Evolutionary conservation across 2,329 filamentous ascomycete species (phyloP), one percentile per base, ranked within the genome.

Genomic region (Madurella mycetomatis): DNA sequence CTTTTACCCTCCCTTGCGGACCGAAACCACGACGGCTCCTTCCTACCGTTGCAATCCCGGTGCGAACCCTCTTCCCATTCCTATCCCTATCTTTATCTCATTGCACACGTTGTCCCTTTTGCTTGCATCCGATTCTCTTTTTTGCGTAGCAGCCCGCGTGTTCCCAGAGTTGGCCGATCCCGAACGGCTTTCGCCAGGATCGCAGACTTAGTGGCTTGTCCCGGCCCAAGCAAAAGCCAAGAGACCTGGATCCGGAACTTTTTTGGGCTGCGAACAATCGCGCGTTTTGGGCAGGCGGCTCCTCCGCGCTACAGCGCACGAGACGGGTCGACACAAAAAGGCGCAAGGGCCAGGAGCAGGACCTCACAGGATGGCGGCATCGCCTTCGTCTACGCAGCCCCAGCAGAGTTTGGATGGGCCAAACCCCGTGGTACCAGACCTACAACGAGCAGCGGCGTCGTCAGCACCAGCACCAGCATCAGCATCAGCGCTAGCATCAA

Each of bases 391-490:
- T 15, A 5, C 34, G 34, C 17, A 18, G 41, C 16, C 41, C 5
- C 17, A 19, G 11, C 41, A 3, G 47, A 40, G 16, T 17, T 18
- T 42, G 42, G 51, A 48, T 43, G 55, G 31, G 16, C 39, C 52
- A 9, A 47, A 40, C 41, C 18, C 49, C 7, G 49, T 51, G 37
- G 39, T 42, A 17, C 49, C 50, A 7, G 49, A 53, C 16, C 17
- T 39, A 15, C 49, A 25, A 31, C 51, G 42, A 16, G 17, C 55
- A 42, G 17, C 49, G 43, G 45, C 51, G 53, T 8, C 53, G 9
- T 30, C 55, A 37, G 31, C 41, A 49, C 8, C 51, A 49, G 40
- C 56, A 45, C 11, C 44, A 17, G 31, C 42, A 30, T 19, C 30
- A 17, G n/a, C 40, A 12, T 3, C 25, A 11, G 16, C 32, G n/a